Evolutionary conservation across 495 filamentous ascomycete species (phyloP), one percentile per base, ranked within the genome.

Genomic region (Rusavskia elegans): DNA sequence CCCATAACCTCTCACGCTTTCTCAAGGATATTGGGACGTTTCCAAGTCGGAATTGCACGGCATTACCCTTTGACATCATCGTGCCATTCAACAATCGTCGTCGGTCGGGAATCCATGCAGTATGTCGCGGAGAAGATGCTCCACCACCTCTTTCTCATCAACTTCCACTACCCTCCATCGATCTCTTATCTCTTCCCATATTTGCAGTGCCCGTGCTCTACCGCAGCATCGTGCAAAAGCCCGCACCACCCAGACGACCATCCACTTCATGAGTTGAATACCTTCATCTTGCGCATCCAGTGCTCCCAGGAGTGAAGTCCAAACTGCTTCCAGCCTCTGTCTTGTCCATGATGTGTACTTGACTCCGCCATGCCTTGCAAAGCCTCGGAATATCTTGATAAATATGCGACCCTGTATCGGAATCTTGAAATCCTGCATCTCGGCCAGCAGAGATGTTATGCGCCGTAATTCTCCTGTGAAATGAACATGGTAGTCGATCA

Each of bases 361-460:
- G 25, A 69, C 60, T 11, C 78, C 78, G 21, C 86, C 85, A 58
- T 87, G 78, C 9, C 58, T 60, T 19, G 70, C 66, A 61, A 89
- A 90, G 14, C 80, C 82, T 53, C 79, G 77, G 61, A 89, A 76
- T 29, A 90, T 62, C 11, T 75, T 69, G 44, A 80, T 64, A 58
- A 83, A 87, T 32, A 85, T 75, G 36, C 72, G 70, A 30, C 76
- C 78, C 51, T 84, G 71, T 32, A 82, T 57, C 2, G 72, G 72
- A 27, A 87, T 64, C 8, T 70, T 58, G 53, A 74, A 75, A 39
- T 56, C 52, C 44, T 69, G 69, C 82, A 87, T 87, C 57, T 87
- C 84, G 32, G 72, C 70, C 49, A 92, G 59, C 36, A 82, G 71
- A 45, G 70, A 63, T 5, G 69, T 67, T 2, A 82, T 71, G 50